Evolutionary conservation across 306 rosid genomes (phyloP).

Genomic region (Phaseolus lunatus): DNA sequence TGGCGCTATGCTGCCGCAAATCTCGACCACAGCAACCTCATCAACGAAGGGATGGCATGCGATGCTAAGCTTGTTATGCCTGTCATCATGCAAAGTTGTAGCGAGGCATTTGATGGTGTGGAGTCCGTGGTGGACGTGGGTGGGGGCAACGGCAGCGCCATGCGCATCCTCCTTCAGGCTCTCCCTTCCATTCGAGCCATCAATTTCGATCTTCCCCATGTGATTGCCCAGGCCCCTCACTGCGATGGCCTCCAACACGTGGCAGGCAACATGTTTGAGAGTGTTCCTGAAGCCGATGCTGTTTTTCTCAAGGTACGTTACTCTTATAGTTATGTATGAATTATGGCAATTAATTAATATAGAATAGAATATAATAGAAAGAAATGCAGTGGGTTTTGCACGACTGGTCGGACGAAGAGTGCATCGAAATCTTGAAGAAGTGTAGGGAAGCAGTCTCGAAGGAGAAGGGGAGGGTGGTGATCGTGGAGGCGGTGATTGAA

Average conservation of each 20-base stretch:
- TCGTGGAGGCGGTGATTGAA: conserved; percentile 58
- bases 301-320: conserved; percentile 62
- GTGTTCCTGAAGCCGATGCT: conserved; percentile 78
- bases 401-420: conserved; percentile 69
- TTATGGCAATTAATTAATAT: too few relatives aligned
- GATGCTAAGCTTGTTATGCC: conserved; percentile 49
- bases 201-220: conserved; percentile 81
- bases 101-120: conserved; percentile 57
- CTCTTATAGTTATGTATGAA: too few relatives aligned
- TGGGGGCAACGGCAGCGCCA: conserved; percentile 69
- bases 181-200: conserved; percentile 59
- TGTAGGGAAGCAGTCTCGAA: conserved; percentile 59
- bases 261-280: conserved; percentile 69
- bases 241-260: conserved; percentile 52
- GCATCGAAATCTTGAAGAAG: conserved; percentile 61
- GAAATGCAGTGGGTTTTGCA: conserved; percentile 60
- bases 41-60: conserved; percentile 79
- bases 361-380: too few relatives aligned
- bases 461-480: conserved; percentile 67
- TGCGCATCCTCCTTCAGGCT: conserved; percentile 47
- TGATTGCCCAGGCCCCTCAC: conserved; percentile 47
- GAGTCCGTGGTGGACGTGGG: conserved; percentile 75
- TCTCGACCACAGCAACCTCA: conserved; percentile 48
- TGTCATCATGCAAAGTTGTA: conserved; percentile 45
- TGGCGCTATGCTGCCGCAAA: conserved; percentile 55